Percentiles rank a stretch among this genome's conserved stretches.
These are phyloP conservation scores for Euphorbia tirucalli DNA, from an alignment of 345 rosid species.

Conservation along the genomic window DNA sequence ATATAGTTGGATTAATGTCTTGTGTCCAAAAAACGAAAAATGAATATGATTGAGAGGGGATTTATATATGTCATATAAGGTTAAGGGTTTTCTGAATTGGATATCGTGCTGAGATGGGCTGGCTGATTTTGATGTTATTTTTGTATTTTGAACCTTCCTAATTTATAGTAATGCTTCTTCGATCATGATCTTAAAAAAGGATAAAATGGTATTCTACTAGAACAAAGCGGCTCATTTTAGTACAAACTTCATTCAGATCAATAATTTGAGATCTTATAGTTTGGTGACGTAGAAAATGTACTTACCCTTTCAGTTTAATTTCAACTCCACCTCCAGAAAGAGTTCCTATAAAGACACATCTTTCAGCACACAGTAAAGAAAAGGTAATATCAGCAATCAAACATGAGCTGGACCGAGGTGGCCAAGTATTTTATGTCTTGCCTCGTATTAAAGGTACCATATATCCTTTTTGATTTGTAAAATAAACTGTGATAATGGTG, in stretches of 20 bases:
- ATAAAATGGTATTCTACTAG: not conserved
- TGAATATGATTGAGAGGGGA: not conserved
- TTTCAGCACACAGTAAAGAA: slow-evolving; percentile 60
- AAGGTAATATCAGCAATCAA: slow-evolving; percentile 67
- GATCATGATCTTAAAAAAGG: slow-evolving; percentile 4
- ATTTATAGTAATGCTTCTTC: not conserved
- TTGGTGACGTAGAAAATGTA: slow-evolving; percentile 8
- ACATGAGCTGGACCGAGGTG: slow-evolving; percentile 79
- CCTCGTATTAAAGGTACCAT: slow-evolving; percentile 86
- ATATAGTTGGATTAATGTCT: not conserved
- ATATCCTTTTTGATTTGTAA: not conserved
- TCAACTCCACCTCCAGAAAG: slow-evolving; percentile 98
- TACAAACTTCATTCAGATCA: slow-evolving; percentile 1
- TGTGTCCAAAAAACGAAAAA: too few species aligned
- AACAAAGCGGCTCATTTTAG: not conserved
- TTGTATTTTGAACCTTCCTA: not conserved
- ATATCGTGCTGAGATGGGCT: not conserved
- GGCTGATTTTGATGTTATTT: too few species aligned
- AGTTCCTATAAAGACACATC: slow-evolving; percentile 90
- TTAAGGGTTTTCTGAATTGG: not conserved
- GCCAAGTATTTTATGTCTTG: slow-evolving; percentile 93
- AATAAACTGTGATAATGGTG: not conserved
- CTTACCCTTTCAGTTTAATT: slow-evolving; percentile 59
- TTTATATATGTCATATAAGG: not conserved
- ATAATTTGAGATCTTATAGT: not conserved